Evolutionary conservation across 1,139 yeast genomes (phyloP).

Genomic region (Zygoascus sp.): DNA sequence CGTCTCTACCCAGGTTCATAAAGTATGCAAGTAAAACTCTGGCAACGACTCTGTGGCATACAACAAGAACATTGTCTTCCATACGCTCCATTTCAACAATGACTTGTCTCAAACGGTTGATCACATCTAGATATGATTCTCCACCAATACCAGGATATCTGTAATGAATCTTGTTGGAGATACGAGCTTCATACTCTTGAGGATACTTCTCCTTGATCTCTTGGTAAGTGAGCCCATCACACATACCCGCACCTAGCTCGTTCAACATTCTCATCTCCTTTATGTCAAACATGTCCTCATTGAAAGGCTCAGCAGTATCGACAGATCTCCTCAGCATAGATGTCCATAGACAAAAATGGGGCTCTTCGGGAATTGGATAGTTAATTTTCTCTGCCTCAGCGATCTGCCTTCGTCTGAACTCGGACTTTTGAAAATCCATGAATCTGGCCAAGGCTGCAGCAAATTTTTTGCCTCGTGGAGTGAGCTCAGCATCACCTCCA

Average conservation of each 20-base stretch:
- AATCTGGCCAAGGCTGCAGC: conserved; percentile 68
- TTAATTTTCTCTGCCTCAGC: conserved; percentile 21
- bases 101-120: conserved; percentile 81
- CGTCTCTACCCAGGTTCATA: conserved; percentile 73
- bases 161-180: conserved; percentile 71
- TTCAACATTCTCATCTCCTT: conserved; percentile 92
- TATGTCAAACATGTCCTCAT: conserved; percentile 60
- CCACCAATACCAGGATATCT: conserved; percentile 98
- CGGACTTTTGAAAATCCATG: conserved; percentile 65
- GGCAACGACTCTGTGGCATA: conserved; percentile 88
- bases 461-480: conserved; percentile 73
- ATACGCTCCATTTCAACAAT: conserved; percentile 92
- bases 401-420: conserved; percentile 60
- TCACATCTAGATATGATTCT: conserved; percentile 88
- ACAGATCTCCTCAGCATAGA: conserved; percentile 76
- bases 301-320: conserved; percentile 74
- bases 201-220: conserved; percentile 72
- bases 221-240: conserved; percentile 86
- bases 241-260: conserved; percentile 88
- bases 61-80: conserved; percentile 75
- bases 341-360: conserved; percentile 88
- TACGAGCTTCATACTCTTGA: conserved; percentile 70
- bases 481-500: conserved; percentile 87
- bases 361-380: conserved; percentile 44
- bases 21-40: conserved; percentile 84